Evolutionary conservation across 768 basidiomycete genomes (phyloP).

Genomic region (Russula ochroleuca): DNA sequence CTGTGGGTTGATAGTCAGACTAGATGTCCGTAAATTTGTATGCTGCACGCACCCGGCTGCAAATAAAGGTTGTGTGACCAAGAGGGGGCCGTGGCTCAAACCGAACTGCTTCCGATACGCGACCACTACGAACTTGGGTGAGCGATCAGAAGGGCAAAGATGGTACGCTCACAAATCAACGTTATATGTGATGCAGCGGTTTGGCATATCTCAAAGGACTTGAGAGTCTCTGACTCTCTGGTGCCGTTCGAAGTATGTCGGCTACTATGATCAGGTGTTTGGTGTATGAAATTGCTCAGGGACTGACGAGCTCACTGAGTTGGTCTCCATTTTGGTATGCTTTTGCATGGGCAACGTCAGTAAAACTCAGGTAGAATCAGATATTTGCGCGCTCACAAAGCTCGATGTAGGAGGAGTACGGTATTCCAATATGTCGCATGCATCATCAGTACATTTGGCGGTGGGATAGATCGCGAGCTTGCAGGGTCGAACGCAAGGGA

Average conservation of each 20-base stretch:
- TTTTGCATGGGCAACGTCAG: constrained; percentile 30
- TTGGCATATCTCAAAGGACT: constrained; percentile 73
- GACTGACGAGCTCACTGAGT: constrained; percentile 44
- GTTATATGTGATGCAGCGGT: constrained; percentile 68
- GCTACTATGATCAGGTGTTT: background rate
- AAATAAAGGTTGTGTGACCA: constrained; percentile 65
- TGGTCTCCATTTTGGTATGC: constrained; percentile 62
- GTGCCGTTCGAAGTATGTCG: constrained; percentile 13
- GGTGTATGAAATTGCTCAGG: background rate
- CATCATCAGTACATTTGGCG: constrained; percentile 62
- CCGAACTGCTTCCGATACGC: constrained; percentile 58
- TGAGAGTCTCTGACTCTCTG: constrained; percentile 35
- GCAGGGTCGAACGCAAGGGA: constrained; percentile 55
- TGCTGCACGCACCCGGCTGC: constrained; percentile 57
- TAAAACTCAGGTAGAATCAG: background rate
- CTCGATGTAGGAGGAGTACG: constrained; percentile 68
- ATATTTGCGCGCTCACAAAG: constrained; percentile 54
- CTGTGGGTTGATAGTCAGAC: constrained; percentile 37
- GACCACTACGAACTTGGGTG: constrained; percentile 42
- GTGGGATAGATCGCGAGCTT: constrained; percentile 49
- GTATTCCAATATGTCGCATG: constrained; percentile 76
- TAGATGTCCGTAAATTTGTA: background rate
- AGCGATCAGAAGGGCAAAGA: background rate
- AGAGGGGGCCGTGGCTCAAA: constrained; percentile 56
- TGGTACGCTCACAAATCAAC: constrained; percentile 47